Conservation (phyloP, 352 stramenopile genomes). For the Phytopythium litorale region DNA sequence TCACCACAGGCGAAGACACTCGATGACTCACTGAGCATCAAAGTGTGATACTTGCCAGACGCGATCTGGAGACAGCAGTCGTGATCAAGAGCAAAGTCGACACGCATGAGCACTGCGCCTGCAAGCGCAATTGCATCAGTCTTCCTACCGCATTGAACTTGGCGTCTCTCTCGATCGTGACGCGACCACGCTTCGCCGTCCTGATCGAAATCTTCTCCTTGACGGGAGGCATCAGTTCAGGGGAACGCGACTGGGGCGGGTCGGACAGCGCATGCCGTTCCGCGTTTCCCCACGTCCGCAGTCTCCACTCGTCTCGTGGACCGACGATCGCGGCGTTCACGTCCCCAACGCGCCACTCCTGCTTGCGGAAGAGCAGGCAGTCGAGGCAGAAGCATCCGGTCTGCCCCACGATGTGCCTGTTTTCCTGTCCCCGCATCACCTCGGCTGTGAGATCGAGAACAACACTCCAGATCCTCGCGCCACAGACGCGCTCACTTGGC, state of each 20-base stretch:
- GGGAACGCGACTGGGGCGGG: conserved; percentile 9
- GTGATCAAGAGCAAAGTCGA: not conserved
- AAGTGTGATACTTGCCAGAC: conserved; percentile 72
- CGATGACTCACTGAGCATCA: conserved; percentile 69
- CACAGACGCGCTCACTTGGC: not conserved
- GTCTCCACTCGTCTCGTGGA: conserved; percentile 57
- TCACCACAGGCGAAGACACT: conserved; percentile 68
- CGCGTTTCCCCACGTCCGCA: conserved; percentile 59
- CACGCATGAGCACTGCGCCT: not conserved
- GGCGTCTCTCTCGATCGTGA: conserved; percentile 53
- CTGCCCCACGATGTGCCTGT: conserved; percentile 54
- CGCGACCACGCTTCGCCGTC: conserved; percentile 29
- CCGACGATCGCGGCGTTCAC: conserved; percentile 60
- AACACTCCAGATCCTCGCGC: no score
- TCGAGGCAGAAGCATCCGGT: conserved; percentile 74
- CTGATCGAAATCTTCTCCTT: conserved; percentile 44
- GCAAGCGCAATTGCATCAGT: not conserved
- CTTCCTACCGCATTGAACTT: conserved; percentile 55
- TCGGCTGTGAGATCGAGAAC: not conserved
- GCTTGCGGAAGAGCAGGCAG: conserved; percentile 62
- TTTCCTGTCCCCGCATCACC: conserved; percentile 18
- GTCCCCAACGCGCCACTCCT: conserved; percentile 76
- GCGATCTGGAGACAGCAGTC: conserved; percentile 30
- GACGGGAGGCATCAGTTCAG: conserved; percentile 36
- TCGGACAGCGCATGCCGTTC: conserved; percentile 45